Percentiles rank a stretch among this genome's conserved stretches.
Evolutionary conservation across 192 early-diverging fungal genomes (phyloP).

Genomic region (Backusella australiensis): DNA sequence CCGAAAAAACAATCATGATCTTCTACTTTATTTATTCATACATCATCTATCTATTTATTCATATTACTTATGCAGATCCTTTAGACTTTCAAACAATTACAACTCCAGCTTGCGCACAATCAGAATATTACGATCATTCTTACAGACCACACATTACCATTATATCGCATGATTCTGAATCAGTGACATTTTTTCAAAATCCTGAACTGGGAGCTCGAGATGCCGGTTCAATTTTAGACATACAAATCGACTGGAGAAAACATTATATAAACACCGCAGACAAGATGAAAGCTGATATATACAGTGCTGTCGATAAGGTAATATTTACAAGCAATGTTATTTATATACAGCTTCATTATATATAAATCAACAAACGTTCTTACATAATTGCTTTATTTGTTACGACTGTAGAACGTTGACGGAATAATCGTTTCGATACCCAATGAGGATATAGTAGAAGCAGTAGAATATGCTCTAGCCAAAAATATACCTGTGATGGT

Average conservation of each 20-base stretch:
- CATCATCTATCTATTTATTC: background rate
- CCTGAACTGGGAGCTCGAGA: constrained; percentile 23
- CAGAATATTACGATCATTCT: background rate
- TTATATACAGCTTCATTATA: background rate
- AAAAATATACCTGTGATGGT: constrained; percentile 14
- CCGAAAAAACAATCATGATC: background rate
- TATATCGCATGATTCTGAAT: constrained; percentile 14
- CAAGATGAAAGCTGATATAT: constrained; percentile 12
- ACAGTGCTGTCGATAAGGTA: constrained; percentile 6
- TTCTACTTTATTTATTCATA: background rate
- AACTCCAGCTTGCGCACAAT: background rate
- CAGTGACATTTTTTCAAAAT: constrained; percentile 13
- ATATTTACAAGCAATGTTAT: background rate
- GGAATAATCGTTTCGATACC: constrained; percentile 24
- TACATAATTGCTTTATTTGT: background rate
- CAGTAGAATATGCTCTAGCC: constrained; percentile 9
- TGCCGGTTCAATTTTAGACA: constrained; percentile 13
- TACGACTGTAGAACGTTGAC: constrained; percentile 3
- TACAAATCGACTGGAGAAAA: constrained; percentile 16
- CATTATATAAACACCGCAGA: background rate
- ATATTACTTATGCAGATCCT: background rate
- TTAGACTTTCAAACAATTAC: background rate
- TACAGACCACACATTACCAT: constrained; percentile 13
- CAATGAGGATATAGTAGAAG: background rate
- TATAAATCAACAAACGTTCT: background rate